Conservation (phyloP, 208 protist species). For the Leishmania lainsoni region DNA sequence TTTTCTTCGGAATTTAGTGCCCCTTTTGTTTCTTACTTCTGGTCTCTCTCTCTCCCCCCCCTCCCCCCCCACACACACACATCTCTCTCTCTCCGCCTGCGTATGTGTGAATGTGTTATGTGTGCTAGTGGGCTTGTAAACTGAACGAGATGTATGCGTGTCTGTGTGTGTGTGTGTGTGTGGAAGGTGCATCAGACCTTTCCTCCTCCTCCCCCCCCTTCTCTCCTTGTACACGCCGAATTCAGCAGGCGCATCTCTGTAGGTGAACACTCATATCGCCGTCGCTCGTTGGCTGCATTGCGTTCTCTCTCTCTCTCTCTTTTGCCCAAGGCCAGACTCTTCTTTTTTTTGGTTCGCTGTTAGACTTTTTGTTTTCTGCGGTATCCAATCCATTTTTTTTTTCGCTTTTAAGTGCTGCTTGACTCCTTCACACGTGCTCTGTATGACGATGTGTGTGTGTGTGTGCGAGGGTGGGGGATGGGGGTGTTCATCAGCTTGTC, state of each 20-base stretch:
- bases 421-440: neutral
- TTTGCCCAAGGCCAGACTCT: neutral
- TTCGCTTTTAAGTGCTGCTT: neutral
- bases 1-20: neutral
- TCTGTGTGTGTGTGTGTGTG: neutral
- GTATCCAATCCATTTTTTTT: neutral
- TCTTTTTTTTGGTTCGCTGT: neutral
- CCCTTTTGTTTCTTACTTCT: neutral
- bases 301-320: neutral
- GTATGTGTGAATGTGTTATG: neutral
- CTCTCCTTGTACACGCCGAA: neutral
- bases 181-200: neutral
- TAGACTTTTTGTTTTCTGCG: neutral
- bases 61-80: neutral
- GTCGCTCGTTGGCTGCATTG: neutral
- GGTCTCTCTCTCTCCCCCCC: neutral
- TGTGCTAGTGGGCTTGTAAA: neutral
- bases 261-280: neutral
- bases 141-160: neutral
- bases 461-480: too few species aligned
- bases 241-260: neutral
- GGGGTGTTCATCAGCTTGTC: neutral
- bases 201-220: neutral
- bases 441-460: neutral
- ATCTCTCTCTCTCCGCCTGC: neutral